Percentiles rank a stretch among this genome's conserved stretches.
These are phyloP conservation scores for Pythium biforme DNA, from an alignment of 352 stramenopile species.

Conservation along the genomic window DNA sequence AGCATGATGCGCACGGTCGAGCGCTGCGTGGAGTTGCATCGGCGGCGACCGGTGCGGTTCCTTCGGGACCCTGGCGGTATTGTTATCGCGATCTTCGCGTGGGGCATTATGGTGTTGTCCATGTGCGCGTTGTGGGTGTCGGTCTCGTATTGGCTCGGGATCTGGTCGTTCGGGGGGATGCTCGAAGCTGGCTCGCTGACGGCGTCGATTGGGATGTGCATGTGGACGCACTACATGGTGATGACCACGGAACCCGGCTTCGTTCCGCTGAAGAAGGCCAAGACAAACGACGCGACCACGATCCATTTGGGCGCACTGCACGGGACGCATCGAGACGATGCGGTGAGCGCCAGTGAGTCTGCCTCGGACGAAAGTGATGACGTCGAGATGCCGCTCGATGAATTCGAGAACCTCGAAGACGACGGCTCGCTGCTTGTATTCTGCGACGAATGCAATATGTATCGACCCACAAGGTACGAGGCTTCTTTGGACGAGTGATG, in stretches of 20 bases:
- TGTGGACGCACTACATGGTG: slow-evolving; percentile 67
- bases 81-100: slow-evolving; percentile 63
- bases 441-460: slow-evolving; percentile 80
- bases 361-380: slow-evolving; percentile 42
- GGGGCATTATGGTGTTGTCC: slow-evolving; percentile 44
- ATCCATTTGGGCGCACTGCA: no score
- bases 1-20: slow-evolving; percentile 15
- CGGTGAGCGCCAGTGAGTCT: slow-evolving; percentile 22
- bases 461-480: slow-evolving; percentile 61
- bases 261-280: slow-evolving; percentile 34
- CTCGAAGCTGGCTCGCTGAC: slow-evolving; percentile 47
- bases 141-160: slow-evolving; percentile 56
- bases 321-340: neutral
- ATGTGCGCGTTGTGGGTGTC: slow-evolving; percentile 46
- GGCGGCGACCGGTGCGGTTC: slow-evolving; percentile 39
- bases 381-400: slow-evolving; percentile 58
- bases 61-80: slow-evolving; percentile 64
- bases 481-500: neutral
- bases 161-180: slow-evolving; percentile 45
- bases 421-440: slow-evolving; percentile 76
- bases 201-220: slow-evolving; percentile 62
- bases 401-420: slow-evolving; percentile 69
- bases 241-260: slow-evolving; percentile 80
- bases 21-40: slow-evolving; percentile 14
- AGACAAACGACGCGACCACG: neutral